phyloP scores from a whole-genome alignment of 306 rosid species.

The Sicyos baderoa region DNA sequence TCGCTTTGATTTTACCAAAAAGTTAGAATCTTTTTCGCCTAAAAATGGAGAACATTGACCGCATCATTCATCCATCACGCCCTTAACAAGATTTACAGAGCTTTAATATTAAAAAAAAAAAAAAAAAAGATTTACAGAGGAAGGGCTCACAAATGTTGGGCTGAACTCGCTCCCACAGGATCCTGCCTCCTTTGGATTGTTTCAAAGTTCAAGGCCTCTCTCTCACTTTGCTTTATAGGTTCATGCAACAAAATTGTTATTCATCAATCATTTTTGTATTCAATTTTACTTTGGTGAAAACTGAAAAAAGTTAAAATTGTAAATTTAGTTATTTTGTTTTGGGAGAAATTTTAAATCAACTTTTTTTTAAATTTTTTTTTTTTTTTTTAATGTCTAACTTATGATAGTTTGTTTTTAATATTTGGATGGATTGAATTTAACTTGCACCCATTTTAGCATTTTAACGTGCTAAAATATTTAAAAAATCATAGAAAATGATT shows the following conservation, averaged over 20 bases:
- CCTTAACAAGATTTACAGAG: not conserved
- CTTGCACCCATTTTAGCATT: too few relatives aligned
- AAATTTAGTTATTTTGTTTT: too few relatives aligned
- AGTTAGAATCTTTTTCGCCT: not conserved
- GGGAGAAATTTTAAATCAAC: too few relatives aligned
- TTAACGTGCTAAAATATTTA: too few relatives aligned
- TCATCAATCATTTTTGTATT: constrained; percentile 12
- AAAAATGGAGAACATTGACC: constrained; percentile 9
- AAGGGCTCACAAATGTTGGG: not conserved
- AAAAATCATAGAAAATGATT: too few relatives aligned
- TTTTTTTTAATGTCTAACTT: too few relatives aligned
- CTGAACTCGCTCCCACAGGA: not conserved
- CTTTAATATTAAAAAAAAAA: too few relatives aligned
- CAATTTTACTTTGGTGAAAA: not conserved
- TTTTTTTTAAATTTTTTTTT: too few relatives aligned
- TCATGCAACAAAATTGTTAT: not conserved
- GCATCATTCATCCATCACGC: not conserved
- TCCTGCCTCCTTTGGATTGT: not conserved
- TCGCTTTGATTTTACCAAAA: constrained; percentile 15
- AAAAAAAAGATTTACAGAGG: not conserved
- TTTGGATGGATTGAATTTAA: too few relatives aligned
- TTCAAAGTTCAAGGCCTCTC: not conserved
- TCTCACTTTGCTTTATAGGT: not conserved
- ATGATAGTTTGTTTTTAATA: too few relatives aligned
- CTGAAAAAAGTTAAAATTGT: too few relatives aligned